Evolutionary conservation across 1,284 basidiomycete genomes (phyloP).

Genomic region (Leccinum griseonigrum): DNA sequence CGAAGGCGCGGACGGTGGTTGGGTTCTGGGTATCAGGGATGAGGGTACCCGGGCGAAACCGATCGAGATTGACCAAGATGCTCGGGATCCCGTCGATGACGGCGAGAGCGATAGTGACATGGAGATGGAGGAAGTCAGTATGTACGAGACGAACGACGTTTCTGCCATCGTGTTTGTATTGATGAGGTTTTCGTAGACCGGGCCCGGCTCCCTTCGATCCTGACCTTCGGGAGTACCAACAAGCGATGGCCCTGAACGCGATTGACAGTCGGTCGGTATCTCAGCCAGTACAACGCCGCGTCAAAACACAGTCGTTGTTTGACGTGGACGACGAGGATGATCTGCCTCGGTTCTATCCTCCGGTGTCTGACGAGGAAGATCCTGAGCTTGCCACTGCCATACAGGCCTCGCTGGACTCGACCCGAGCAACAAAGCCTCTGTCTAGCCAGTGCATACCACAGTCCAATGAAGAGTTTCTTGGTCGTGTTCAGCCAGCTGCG

Average conservation of each 20-base stretch:
- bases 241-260: slow-evolving; percentile 64
- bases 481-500: slow-evolving; percentile 5
- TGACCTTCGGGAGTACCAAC: slow-evolving; percentile 67
- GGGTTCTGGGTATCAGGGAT: slow-evolving; percentile 88
- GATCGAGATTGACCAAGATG: slow-evolving; percentile 76
- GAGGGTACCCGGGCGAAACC: slow-evolving; percentile 80
- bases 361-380: slow-evolving; percentile 51
- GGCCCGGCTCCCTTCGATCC: slow-evolving; percentile 44
- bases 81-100: slow-evolving; percentile 28
- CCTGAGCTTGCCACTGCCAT: slow-evolving; percentile 55
- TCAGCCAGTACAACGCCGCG: slow-evolving; percentile 32
- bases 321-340: slow-evolving; percentile 51
- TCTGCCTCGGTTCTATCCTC: slow-evolving; percentile 17
- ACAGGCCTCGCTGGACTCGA: slow-evolving; percentile 50
- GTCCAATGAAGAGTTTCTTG: neutral
- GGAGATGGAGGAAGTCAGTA: slow-evolving; percentile 76
- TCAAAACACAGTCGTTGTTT: slow-evolving; percentile 50
- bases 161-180: slow-evolving; percentile 9
- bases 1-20: slow-evolving; percentile 82
- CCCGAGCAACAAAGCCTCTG: slow-evolving; percentile 2
- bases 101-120: slow-evolving; percentile 54
- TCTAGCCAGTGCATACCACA: slow-evolving; percentile 9
- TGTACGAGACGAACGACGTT: slow-evolving; percentile 45
- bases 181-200: slow-evolving; percentile 32
- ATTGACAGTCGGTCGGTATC: slow-evolving; percentile 52